A percentile compares a stretch with the other conserved stretches of the same genome.
These are phyloP conservation scores for Mortierella sp. DNA, from an alignment of 371 early-diverging fungal species.

Conservation along the genomic window DNA sequence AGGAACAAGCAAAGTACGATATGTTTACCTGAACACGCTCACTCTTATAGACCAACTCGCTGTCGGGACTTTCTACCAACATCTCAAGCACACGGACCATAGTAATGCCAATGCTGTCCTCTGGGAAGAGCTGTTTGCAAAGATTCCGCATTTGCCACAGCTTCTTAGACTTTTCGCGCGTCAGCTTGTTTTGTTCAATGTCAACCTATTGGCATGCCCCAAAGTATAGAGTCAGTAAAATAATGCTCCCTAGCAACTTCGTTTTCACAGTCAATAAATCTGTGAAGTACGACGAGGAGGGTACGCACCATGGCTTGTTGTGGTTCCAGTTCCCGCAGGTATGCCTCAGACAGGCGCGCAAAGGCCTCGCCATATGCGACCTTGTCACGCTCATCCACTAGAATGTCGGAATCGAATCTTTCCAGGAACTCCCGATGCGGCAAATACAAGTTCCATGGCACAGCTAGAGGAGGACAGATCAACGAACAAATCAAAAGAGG, in stretches of 20 bases:
- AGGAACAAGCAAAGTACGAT: not conserved
- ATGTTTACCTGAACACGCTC: constrained; percentile 39
- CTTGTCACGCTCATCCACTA: constrained; percentile 29
- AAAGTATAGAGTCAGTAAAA: not conserved
- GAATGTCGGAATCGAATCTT: constrained; percentile 11
- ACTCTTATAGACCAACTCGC: constrained; percentile 32
- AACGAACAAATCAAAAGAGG: not conserved
- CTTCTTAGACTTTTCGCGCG: constrained; percentile 30
- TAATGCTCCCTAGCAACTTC: not conserved
- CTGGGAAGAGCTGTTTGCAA: constrained; percentile 51
- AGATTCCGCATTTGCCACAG: constrained; percentile 46
- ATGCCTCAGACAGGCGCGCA: constrained; percentile 19
- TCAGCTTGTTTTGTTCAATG: constrained; percentile 28
- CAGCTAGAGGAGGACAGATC: not conserved
- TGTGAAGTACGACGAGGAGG: not conserved
- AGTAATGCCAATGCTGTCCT: constrained; percentile 41
- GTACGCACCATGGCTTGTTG: constrained; percentile 26
- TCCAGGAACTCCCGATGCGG: constrained; percentile 30
- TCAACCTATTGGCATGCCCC: constrained; percentile 26
- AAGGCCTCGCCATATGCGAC: constrained; percentile 30
- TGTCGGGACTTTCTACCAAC: constrained; percentile 28
- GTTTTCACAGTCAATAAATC: not conserved
- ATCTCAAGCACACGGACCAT: constrained; percentile 43
- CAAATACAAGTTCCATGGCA: constrained; percentile 37
- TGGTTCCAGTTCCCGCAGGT: constrained; percentile 32